These are phyloP conservation scores for Dillenia suffruticosa DNA, from an alignment of 164 flowering plant species.

Conservation along the genomic window DNA sequence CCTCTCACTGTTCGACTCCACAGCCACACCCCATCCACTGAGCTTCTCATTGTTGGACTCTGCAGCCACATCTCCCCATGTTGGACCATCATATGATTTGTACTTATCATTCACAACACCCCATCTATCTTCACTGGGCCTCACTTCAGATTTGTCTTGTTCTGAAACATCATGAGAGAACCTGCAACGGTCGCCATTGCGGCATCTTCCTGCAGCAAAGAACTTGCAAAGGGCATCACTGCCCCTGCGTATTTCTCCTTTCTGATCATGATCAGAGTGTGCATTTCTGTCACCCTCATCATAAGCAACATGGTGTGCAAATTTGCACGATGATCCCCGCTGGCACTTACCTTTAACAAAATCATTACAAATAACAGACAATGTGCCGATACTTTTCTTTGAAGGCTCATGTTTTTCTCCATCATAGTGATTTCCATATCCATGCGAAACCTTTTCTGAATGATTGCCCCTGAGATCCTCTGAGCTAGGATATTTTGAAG, in stretches of 20 bases:
- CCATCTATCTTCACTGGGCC: slow-evolving; percentile 25
- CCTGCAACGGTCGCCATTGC: slow-evolving; percentile 54
- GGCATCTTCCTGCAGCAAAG: slow-evolving; percentile 64
- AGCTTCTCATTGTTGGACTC: background rate
- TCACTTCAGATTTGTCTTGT: slow-evolving; percentile 24
- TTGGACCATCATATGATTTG: slow-evolving; percentile 3
- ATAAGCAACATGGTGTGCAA: slow-evolving; percentile 36
- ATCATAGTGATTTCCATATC: slow-evolving; percentile 13
- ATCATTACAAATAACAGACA: slow-evolving; percentile 28
- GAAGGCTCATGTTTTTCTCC: slow-evolving; percentile 19
- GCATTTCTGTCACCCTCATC: slow-evolving; percentile 23
- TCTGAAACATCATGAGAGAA: slow-evolving; percentile 52
- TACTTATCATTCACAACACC: slow-evolving; percentile 12
- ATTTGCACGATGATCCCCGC: slow-evolving; percentile 54
- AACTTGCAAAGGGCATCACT: slow-evolving; percentile 50
- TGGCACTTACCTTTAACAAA: slow-evolving; percentile 42
- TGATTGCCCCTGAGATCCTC: slow-evolving; percentile 25
- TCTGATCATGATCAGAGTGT: slow-evolving; percentile 30
- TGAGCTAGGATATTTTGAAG: slow-evolving; percentile 19
- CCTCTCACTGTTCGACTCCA: too few species aligned
- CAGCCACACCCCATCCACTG: too few species aligned
- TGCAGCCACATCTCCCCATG: slow-evolving; percentile 2
- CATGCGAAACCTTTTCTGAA: slow-evolving; percentile 12
- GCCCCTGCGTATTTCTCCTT: slow-evolving; percentile 26
- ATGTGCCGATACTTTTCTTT: slow-evolving; percentile 18